These are phyloP conservation scores for Cytospora mali DNA, from an alignment of 2,329 filamentous ascomycete genomes.

Conservation along the genomic window DNA sequence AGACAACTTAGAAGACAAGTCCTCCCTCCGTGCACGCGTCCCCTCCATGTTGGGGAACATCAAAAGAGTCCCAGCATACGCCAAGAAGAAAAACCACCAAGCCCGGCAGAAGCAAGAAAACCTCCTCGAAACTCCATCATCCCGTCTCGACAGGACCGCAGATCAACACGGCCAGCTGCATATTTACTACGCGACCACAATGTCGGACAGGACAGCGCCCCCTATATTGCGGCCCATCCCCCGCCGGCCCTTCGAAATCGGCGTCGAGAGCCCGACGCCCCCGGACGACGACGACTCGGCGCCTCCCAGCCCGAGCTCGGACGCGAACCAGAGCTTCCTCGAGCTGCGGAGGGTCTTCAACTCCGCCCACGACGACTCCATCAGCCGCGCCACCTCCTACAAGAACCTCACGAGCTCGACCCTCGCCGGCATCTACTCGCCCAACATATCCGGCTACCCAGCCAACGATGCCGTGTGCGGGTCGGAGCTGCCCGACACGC, in stretches of 20 bases:
- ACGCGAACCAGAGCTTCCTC: conserved; percentile 40
- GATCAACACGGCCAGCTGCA: neutral
- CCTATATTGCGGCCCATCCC: conserved; percentile 70
- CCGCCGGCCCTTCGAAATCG: conserved; percentile 69
- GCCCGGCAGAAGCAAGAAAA: neutral
- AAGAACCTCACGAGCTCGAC: conserved; percentile 88
- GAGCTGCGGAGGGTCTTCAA: conserved; percentile 35
- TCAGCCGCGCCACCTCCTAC: conserved; percentile 74
- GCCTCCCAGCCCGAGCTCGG: conserved; percentile 45
- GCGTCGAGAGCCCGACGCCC: conserved; percentile 50
- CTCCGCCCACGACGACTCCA: conserved; percentile 40
- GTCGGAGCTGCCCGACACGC: conserved; percentile 63
- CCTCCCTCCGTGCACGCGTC: neutral
- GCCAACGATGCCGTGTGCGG: conserved; percentile 37
- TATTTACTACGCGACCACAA: conserved; percentile 28
- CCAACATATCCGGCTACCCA: conserved; percentile 57
- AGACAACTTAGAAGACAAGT: neutral
- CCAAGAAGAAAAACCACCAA: no score
- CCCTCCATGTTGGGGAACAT: neutral
- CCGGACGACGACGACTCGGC: conserved; percentile 41
- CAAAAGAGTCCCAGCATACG: neutral
- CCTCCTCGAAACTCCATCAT: neutral
- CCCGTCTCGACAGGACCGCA: neutral
- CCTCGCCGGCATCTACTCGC: conserved; percentile 87
- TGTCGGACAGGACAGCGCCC: conserved; percentile 49